phyloP scores from a whole-genome alignment of 2,329 filamentous ascomycete genomes.

The Periconia digitata region DNA sequence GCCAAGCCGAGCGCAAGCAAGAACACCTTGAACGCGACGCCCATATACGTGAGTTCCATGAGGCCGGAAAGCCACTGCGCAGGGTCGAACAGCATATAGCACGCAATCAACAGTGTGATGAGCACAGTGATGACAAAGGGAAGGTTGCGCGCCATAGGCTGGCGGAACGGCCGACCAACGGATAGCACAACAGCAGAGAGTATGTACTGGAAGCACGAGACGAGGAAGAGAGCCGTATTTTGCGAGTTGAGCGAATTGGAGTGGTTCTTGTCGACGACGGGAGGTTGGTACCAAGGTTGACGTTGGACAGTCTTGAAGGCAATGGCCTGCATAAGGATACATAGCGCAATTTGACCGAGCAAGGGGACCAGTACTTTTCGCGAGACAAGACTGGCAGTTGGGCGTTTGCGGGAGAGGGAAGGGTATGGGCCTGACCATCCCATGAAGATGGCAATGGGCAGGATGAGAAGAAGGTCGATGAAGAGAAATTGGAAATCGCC shows the following conservation, averaged over 20 bases:
- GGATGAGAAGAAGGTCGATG: conserved; percentile 88
- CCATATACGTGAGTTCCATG: conserved; percentile 86
- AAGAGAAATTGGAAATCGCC: conserved; percentile 98
- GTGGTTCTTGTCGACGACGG: conserved; percentile 73
- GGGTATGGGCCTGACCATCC: conserved; percentile 89
- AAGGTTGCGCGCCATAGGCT: conserved; percentile 76
- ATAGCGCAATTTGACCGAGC: conserved; percentile 83
- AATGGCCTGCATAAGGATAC: conserved; percentile 73
- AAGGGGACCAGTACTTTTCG: conserved; percentile 89
- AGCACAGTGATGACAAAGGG: conserved; percentile 82
- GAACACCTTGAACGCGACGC: conserved; percentile 70
- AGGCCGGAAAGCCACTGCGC: conserved; percentile 66
- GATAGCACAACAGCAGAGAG: conserved; percentile 85
- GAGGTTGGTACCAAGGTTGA: conserved; percentile 84
- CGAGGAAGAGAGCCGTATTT: conserved; percentile 86
- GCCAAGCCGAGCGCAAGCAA: conserved; percentile 69
- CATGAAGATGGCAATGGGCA: conserved; percentile 98
- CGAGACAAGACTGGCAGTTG: conserved; percentile 88
- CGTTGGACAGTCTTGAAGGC: conserved; percentile 73
- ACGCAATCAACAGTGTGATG: conserved; percentile 65
- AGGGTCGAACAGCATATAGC: conserved; percentile 80
- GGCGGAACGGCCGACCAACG: conserved; percentile 87
- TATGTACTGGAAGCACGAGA: conserved; percentile 94
- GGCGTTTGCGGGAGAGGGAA: conserved; percentile 76
- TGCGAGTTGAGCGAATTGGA: conserved; percentile 89